Evolutionary conservation across 768 basidiomycete species (phyloP).

Genomic region (Clavaria fumosa): DNA sequence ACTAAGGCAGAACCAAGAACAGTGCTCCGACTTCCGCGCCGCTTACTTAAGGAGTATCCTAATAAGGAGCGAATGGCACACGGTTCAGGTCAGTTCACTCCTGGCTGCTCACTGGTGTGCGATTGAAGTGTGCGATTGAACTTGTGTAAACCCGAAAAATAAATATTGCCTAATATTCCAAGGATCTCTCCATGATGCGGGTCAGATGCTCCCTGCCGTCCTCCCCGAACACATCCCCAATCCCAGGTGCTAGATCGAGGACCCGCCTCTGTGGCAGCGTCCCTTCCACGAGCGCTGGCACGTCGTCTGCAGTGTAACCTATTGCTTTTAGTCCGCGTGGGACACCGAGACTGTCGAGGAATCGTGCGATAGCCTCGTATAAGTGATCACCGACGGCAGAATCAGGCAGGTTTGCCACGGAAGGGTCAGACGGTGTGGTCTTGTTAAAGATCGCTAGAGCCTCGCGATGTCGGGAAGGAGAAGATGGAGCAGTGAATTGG

Average conservation of each 20-base stretch:
- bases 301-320: conserved; percentile 43
- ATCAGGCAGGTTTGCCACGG: conserved; percentile 60
- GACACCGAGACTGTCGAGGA: conserved; percentile 72
- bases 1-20: too few species aligned
- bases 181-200: conserved; percentile 61
- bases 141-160: too few species aligned
- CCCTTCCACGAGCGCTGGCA: conserved; percentile 71
- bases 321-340: conserved; percentile 77
- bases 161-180: conserved; percentile 47
- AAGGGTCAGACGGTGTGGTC: conserved; percentile 49
- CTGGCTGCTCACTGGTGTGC: too few species aligned
- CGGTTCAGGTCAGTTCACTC: too few species aligned
- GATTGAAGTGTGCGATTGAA: too few species aligned
- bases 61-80: too few species aligned
- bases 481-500: conserved; percentile 89
- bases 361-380: conserved; percentile 76
- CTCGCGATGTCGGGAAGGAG: conserved; percentile 81
- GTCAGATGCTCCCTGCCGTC: conserved; percentile 76
- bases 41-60: too few species aligned
- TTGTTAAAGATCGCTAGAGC: conserved; percentile 71
- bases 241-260: conserved; percentile 81
- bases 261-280: conserved; percentile 88
- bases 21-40: too few species aligned
- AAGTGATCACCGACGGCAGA: conserved; percentile 63
- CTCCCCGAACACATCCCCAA: conserved; percentile 67